A percentile compares a stretch with the other conserved stretches of the same genome.
phyloP scores from a whole-genome alignment of 495 filamentous ascomycete genomes.

The Hypoxylon fuscum region DNA sequence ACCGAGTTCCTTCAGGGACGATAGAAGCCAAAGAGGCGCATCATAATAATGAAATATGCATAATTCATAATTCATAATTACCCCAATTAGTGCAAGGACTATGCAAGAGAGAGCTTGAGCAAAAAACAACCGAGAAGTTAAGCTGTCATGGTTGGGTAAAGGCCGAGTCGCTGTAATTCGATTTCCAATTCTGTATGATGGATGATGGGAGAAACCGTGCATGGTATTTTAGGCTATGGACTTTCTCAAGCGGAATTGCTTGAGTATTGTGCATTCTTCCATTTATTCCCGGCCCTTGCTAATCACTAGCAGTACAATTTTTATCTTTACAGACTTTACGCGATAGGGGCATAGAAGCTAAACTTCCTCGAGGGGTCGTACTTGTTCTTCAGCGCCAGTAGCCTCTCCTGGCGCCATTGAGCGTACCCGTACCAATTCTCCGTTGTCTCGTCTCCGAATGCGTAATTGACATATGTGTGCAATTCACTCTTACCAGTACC shows the following conservation, averaged over 20 bases:
- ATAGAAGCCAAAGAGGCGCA: too few relatives aligned
- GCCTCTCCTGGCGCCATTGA: constrained; percentile 53
- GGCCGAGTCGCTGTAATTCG: not conserved
- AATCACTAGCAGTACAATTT: too few relatives aligned
- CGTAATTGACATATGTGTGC: constrained; percentile 69
- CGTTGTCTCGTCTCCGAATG: constrained; percentile 59
- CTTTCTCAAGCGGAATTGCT: not conserved
- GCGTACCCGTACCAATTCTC: constrained; percentile 62
- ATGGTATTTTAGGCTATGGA: not conserved
- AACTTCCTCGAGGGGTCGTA: constrained; percentile 65
- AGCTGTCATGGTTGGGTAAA: not conserved
- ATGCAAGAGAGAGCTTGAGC: too few relatives aligned
- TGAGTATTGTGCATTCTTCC: not conserved
- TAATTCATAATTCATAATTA: too few relatives aligned
- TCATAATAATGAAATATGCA: too few relatives aligned
- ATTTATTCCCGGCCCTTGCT: not conserved
- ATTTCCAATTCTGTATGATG: not conserved
- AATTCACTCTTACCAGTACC: constrained; percentile 49
- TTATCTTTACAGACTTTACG: constrained; percentile 28
- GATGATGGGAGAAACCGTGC: too few relatives aligned
- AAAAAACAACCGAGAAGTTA: too few relatives aligned
- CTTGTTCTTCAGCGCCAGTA: constrained; percentile 60
- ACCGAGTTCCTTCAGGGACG: too few relatives aligned
- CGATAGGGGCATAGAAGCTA: constrained; percentile 62
- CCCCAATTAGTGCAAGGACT: too few relatives aligned